Evolutionary conservation across 2,329 filamentous ascomycete species (phyloP).

Genomic region (Chrysoporthe cubensis): DNA sequence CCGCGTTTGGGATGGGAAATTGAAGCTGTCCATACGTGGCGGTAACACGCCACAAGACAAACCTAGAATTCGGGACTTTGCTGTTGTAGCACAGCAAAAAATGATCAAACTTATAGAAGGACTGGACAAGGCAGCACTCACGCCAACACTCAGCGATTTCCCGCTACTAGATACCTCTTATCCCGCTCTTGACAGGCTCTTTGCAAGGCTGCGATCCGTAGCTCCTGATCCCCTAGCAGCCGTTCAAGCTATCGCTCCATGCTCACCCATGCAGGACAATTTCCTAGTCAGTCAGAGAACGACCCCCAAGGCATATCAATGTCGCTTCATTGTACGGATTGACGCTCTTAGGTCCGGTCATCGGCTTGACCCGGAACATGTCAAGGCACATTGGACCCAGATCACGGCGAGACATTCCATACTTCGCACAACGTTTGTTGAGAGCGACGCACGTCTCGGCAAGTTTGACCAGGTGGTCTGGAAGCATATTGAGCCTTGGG

Average conservation of each 20-base stretch:
- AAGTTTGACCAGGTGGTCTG: conserved; percentile 33
- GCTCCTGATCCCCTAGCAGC: conserved; percentile 28
- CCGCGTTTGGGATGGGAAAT: not conserved
- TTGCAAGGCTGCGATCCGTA: conserved; percentile 24
- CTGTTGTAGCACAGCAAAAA: not conserved
- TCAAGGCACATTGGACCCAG: conserved; percentile 29
- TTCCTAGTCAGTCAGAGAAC: conserved; percentile 32
- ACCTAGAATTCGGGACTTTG: not conserved
- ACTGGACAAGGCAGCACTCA: conserved; percentile 8
- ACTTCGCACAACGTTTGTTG: conserved; percentile 33
- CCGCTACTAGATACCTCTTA: conserved; percentile 33
- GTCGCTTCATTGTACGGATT: conserved; percentile 32
- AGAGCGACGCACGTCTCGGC: conserved; percentile 30
- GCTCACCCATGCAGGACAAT: conserved; percentile 34
- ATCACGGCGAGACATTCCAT: conserved; percentile 32
- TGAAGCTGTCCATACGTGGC: not conserved
- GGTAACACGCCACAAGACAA: not conserved
- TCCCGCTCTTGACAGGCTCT: conserved; percentile 29
- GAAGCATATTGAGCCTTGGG: conserved; percentile 25
- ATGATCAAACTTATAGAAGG: not conserved
- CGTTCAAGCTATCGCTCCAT: conserved; percentile 34
- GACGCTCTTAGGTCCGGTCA: conserved; percentile 16
- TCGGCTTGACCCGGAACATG: conserved; percentile 19
- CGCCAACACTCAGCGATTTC: conserved; percentile 35
- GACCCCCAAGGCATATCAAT: conserved; percentile 31